These are phyloP conservation scores for Aspergillus homomorphus DNA, from an alignment of 495 filamentous ascomycete genomes.

Conservation along the genomic window DNA sequence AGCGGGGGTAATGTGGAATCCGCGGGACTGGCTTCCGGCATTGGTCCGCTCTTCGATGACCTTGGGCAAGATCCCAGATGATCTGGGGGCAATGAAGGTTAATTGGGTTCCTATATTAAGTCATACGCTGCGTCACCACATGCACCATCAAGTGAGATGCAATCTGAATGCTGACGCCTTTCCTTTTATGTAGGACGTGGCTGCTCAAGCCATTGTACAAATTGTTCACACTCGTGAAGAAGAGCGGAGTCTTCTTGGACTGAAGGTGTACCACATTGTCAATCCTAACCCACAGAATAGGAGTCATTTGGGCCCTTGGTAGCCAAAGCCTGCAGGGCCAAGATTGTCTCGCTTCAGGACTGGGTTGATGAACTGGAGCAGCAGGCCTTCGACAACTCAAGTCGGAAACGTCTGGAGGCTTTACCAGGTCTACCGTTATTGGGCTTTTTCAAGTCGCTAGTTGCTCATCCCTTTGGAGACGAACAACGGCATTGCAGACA, in stretches of 20 bases:
- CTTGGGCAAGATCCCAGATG: constrained; percentile 23
- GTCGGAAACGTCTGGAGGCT: background rate
- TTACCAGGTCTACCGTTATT: background rate
- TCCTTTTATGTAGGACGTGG: background rate
- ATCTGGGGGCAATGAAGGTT: constrained; percentile 20
- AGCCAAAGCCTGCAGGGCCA: background rate
- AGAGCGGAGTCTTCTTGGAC: background rate
- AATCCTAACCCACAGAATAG: background rate
- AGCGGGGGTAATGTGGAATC: constrained; percentile 32
- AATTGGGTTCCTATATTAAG: constrained; percentile 31
- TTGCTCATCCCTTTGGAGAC: background rate
- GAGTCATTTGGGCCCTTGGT: background rate
- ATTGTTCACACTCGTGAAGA: background rate
- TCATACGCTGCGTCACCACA: too few species aligned
- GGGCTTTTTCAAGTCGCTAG: background rate
- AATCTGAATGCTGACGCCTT: background rate
- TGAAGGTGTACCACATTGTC: background rate
- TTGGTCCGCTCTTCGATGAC: constrained; percentile 34
- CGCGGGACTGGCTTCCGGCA: constrained; percentile 36
- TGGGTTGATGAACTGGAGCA: background rate
- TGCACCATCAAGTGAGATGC: constrained; percentile 17
- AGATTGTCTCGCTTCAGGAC: background rate
- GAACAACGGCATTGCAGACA: background rate
- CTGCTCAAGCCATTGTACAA: background rate
- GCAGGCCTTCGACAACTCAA: background rate